A percentile compares a stretch with the other conserved stretches of the same genome.
Conservation (phyloP, 2,329 filamentous ascomycete genomes). For the Bipolaris bicolor region DNA sequence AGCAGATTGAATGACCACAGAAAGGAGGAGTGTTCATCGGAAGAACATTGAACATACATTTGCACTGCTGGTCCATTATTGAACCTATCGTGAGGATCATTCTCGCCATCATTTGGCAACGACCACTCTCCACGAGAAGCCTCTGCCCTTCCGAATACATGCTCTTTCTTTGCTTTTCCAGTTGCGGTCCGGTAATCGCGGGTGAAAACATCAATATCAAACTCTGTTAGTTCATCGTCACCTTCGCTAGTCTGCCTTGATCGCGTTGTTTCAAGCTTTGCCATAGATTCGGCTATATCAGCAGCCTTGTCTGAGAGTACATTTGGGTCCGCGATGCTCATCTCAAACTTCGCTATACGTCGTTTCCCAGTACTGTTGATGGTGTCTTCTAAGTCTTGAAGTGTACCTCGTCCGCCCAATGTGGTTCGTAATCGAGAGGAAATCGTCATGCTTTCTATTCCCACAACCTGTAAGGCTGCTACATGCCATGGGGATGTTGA, state of each 20-base stretch:
- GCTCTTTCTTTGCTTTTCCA: conserved; percentile 33
- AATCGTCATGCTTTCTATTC: conserved; percentile 78
- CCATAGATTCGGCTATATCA: conserved; percentile 31
- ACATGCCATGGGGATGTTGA: conserved; percentile 75
- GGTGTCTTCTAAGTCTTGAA: conserved; percentile 68
- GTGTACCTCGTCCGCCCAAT: conserved; percentile 54
- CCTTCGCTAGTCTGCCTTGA: conserved; percentile 27
- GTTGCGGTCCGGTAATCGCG: conserved; percentile 36
- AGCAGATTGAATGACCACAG: not conserved
- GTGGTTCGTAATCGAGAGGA: conserved; percentile 69
- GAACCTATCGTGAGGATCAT: conserved; percentile 45
- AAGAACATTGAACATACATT: conserved; percentile 31
- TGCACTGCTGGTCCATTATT: conserved; percentile 44
- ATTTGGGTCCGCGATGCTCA: conserved; percentile 62
- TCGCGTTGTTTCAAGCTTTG: conserved; percentile 36
- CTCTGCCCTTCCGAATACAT: conserved; percentile 52
- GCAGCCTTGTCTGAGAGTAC: conserved; percentile 34
- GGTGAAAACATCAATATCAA: conserved; percentile 45
- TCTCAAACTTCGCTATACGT: conserved; percentile 74
- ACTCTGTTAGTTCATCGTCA: conserved; percentile 29
- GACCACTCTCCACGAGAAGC: conserved; percentile 50
- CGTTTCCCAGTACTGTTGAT: conserved; percentile 80
- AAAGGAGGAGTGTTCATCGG: not conserved
- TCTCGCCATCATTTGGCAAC: conserved; percentile 34
- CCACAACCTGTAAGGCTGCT: conserved; percentile 75